Conservation (phyloP, 108 stramenopile genomes). For the Poteriospumella lacustris region DNA sequence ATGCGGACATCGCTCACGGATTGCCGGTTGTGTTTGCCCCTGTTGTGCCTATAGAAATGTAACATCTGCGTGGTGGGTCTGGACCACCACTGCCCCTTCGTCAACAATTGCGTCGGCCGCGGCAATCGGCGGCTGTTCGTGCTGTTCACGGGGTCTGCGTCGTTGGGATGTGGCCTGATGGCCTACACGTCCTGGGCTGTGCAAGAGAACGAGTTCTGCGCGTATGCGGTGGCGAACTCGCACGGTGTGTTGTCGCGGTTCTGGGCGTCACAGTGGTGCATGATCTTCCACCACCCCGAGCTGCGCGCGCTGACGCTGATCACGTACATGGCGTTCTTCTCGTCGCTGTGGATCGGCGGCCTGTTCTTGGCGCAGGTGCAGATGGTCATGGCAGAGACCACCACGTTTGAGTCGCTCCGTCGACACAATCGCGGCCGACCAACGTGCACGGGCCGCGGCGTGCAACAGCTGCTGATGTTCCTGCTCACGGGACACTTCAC, state of each 20-base stretch:
- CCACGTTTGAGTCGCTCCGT: neutral
- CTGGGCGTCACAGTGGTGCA: neutral
- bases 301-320: neutral
- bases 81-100: slow-evolving; percentile 26
- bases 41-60: slow-evolving; percentile 6
- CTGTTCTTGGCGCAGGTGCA: neutral
- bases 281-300: neutral
- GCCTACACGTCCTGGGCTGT: neutral
- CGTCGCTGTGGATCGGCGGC: neutral
- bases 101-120: slow-evolving; percentile 21
- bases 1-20: neutral
- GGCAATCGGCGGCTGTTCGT: slow-evolving; percentile 19
- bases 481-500: neutral
- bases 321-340: neutral
- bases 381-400: slow-evolving; percentile 16
- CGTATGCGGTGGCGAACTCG: no score
- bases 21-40: neutral
- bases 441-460: neutral
- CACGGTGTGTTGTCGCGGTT: neutral
- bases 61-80: slow-evolving; percentile 4
- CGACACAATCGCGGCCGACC: neutral
- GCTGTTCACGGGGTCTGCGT: neutral
- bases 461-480: neutral
- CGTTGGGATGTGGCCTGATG: neutral
- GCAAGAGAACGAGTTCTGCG: neutral